phyloP scores from a whole-genome alignment of 345 rosid species.

The Ailanthus altissimus region DNA sequence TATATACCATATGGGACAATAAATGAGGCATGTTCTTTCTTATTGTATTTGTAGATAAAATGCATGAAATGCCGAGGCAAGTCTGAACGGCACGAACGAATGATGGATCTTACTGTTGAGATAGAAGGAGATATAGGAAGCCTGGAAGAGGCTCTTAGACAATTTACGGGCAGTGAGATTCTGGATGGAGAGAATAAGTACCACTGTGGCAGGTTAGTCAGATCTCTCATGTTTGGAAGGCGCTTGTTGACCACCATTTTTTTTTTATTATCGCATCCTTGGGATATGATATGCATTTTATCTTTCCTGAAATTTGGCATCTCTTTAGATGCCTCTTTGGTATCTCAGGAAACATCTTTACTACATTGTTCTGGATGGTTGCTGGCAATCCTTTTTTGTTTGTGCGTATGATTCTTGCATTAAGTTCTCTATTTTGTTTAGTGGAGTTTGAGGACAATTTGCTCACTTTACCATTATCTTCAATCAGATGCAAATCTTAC shows the following conservation, averaged over 20 bases:
- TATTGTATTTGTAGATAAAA: conserved; percentile 54
- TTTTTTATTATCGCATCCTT: neutral
- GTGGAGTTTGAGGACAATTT: conserved; percentile 6
- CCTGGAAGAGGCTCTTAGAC: conserved; percentile 88
- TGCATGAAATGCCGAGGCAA: conserved; percentile 88
- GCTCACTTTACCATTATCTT: conserved; percentile 7
- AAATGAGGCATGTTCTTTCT: conserved; percentile 1
- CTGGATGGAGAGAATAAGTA: conserved; percentile 98
- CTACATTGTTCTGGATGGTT: neutral
- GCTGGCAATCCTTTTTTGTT: neutral
- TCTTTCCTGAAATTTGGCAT: neutral
- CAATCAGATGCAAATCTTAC: conserved; percentile 76
- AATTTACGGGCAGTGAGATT: conserved; percentile 78
- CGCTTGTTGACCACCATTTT: neutral
- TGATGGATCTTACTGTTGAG: conserved; percentile 99
- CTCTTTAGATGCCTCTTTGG: neutral
- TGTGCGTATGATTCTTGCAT: neutral
- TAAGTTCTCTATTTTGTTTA: conserved; percentile 12
- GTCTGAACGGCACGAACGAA: conserved; percentile 83
- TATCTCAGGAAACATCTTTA: conserved; percentile 10
- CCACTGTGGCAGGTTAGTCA: conserved; percentile 76
- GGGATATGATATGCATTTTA: neutral
- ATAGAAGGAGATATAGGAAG: conserved; percentile 83
- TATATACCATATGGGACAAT: conserved; percentile 7
- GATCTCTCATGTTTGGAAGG: neutral